These are phyloP conservation scores for Acanthamoeba culbertsoni DNA, from an alignment of 208 protist species.

Conservation along the genomic window DNA sequence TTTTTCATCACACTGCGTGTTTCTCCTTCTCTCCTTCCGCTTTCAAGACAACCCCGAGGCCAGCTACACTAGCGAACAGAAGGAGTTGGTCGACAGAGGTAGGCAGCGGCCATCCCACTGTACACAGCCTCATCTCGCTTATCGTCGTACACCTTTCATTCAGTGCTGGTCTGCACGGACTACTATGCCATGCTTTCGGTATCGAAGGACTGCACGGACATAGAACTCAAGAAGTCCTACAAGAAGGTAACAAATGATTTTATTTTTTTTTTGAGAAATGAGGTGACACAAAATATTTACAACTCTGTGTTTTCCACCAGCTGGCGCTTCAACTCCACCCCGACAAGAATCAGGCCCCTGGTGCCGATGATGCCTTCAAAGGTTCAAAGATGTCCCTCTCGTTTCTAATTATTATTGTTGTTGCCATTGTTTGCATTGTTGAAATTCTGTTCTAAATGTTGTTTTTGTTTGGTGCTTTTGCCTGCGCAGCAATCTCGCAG, in stretches of 20 bases:
- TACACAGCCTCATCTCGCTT: background rate
- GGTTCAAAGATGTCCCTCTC: conserved; percentile 18
- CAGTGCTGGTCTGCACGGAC: conserved; percentile 41
- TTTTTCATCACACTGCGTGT: too few relatives aligned
- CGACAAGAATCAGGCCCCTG: conserved; percentile 74
- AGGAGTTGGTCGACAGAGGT: background rate
- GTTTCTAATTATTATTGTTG: background rate
- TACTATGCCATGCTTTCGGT: conserved; percentile 69
- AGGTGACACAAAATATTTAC: background rate
- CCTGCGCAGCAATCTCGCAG: conserved; percentile 52
- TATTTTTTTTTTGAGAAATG: background rate
- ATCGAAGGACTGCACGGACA: conserved; percentile 59
- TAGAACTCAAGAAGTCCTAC: conserved; percentile 69
- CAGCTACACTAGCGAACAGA: background rate
- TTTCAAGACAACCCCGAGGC: background rate
- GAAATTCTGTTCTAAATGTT: background rate
- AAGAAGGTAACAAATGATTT: conserved; percentile 19
- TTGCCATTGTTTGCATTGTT: background rate
- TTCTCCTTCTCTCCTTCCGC: background rate
- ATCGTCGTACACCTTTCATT: background rate
- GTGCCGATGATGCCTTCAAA: conserved; percentile 76
- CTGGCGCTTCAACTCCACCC: conserved; percentile 71
- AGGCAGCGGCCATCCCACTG: background rate
- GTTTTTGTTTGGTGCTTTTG: background rate
- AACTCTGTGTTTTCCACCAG: background rate